Conservation (phyloP, 73 alveolate species). For the Symbiodinium natans region DNA sequence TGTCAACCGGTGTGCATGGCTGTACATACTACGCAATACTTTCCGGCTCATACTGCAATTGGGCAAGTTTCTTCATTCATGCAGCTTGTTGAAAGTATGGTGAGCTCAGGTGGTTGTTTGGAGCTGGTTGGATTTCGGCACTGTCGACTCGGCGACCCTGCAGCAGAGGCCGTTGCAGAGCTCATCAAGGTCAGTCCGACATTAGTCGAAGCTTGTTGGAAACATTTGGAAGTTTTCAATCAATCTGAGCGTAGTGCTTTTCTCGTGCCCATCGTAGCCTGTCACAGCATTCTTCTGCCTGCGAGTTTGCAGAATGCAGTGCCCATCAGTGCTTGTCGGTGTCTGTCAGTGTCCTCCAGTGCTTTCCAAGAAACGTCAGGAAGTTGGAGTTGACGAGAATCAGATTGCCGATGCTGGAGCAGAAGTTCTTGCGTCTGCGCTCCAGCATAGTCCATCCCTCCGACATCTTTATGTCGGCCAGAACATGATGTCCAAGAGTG, state of each 20-base stretch:
- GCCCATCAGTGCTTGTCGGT: too few relatives aligned
- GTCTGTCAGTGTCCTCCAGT: too few relatives aligned
- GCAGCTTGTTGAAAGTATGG: neutral
- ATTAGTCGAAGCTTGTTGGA: slow-evolving; percentile 38
- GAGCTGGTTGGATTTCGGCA: slow-evolving; percentile 78
- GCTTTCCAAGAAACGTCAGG: neutral
- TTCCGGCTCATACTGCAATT: neutral
- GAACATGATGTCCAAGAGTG: slow-evolving; percentile 2
- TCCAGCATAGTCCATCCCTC: slow-evolving; percentile 20
- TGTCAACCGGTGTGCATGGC: neutral
- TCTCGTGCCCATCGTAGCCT: too few relatives aligned
- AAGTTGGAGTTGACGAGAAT: slow-evolving; percentile 65
- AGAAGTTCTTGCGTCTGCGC: slow-evolving; percentile 23
- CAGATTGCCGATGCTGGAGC: slow-evolving; percentile 59
- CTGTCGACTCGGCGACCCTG: slow-evolving; percentile 62
- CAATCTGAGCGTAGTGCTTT: too few relatives aligned
- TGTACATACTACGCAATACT: neutral
- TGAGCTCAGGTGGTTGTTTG: slow-evolving; percentile 23
- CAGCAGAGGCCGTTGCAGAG: slow-evolving; percentile 75
- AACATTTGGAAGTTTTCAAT: too few relatives aligned
- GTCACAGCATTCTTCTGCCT: too few relatives aligned
- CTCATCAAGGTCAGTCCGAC: slow-evolving; percentile 48
- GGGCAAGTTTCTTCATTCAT: neutral
- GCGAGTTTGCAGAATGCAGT: too few relatives aligned
- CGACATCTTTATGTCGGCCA: slow-evolving; percentile 42